phyloP scores from a whole-genome alignment of 768 basidiomycete genomes.

The Lentinula boryana region DNA sequence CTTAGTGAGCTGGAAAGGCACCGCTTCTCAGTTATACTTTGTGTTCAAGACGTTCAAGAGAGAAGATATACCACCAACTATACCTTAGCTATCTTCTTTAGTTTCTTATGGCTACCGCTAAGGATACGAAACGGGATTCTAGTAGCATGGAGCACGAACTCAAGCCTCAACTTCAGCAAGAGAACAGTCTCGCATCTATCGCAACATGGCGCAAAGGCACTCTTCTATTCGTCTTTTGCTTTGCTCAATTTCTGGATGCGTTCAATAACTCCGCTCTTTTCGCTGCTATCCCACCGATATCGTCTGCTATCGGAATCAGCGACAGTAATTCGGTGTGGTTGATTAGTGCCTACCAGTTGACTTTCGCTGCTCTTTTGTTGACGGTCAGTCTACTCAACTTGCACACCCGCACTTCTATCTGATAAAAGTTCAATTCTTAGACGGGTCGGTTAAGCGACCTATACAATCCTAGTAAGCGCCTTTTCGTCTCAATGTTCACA shows the following conservation, averaged over 20 bases:
- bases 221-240: conserved; percentile 31
- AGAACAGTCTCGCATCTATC: conserved; percentile 6
- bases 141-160: neutral
- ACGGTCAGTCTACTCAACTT: neutral
- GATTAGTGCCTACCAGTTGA: conserved; percentile 33
- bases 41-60: neutral
- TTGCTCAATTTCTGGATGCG: conserved; percentile 36
- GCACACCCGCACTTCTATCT: neutral
- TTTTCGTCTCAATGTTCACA: neutral
- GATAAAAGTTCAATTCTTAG: conserved; percentile 13
- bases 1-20: neutral
- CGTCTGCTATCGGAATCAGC: conserved; percentile 14
- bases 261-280: conserved; percentile 38
- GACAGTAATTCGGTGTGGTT: conserved; percentile 29
- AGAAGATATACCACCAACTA: neutral
- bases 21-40: neutral
- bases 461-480: conserved; percentile 31
- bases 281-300: conserved; percentile 30
- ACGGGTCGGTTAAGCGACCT: conserved; percentile 33
- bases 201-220: conserved; percentile 20
- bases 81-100: neutral
- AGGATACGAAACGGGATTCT: neutral
- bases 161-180: neutral
- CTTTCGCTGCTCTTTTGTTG: conserved; percentile 37
- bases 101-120: neutral